Evolutionary conservation across 1,139 yeast species (phyloP), one percentile per base, ranked within the genome.

Genomic region (Saccharomycopsis phalli): DNA sequence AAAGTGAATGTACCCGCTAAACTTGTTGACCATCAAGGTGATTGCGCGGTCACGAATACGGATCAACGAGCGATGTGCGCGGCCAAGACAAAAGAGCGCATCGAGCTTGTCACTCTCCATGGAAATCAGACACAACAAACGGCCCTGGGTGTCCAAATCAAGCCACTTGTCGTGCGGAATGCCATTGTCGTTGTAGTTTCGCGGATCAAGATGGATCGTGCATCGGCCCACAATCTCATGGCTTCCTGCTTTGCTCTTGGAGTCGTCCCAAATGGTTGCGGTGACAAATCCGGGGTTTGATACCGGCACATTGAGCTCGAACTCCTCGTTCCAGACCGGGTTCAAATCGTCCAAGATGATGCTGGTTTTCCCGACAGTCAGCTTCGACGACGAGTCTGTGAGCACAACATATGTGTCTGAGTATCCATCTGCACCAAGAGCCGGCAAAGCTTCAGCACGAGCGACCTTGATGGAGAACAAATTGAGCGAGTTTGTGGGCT

Each of bases 291-390:
- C 48, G 39, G 61, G 53, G 23, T 56, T 53, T 2, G 61, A 52
- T 1, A 57, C 57, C 1, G 59, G 49, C 1, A 65, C 53, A 1
- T 72, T 62, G 29, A 82, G 59, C 54, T 87, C 95, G 55, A 83
- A 81, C 43, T 80, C 83, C 62, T 91, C 96, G 52, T 84, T 84
- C 94, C 95, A 91, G 20, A 71, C 75, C 0, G 97, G 96, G 51
- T 77, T 77, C 27, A 72, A 61, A 4, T 78, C 74, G 42, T 73
- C 74, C 34, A 68, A 65, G 6, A 82, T 65, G 0, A 79, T 69
- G 52, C 86, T 68, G 0, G 97, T 87, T 49, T 74, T 75, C 4
- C 84, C 94, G 37, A 83, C 66, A 17, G 79, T 74, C 40, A 66
- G 66, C 38, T 75, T 67, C 2, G 68, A 67, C 36, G 62, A 61